These are phyloP conservation scores for Coemansia sp. DNA, from an alignment of 192 early-diverging fungal genomes.

Conservation along the genomic window DNA sequence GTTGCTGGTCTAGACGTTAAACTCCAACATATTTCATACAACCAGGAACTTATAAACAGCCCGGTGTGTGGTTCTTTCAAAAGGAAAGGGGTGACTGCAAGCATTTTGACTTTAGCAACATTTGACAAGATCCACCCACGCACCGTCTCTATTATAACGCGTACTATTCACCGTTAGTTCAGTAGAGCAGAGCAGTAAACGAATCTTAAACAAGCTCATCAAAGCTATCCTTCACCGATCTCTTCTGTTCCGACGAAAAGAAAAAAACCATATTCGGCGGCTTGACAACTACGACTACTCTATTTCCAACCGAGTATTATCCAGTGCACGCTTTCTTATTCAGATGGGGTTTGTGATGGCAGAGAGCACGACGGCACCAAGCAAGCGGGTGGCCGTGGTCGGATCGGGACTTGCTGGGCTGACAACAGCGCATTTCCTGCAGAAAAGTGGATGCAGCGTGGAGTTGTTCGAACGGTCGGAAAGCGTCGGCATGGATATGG, in stretches of 20 bases:
- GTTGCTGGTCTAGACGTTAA: no score
- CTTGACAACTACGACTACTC: neutral
- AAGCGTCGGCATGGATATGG: conserved; percentile 47
- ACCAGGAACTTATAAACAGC: no score
- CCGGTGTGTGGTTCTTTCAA: no score
- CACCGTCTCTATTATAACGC: neutral
- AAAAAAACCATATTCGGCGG: no score
- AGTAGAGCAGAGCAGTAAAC: neutral
- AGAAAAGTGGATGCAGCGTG: conserved; percentile 25
- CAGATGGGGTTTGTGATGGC: neutral
- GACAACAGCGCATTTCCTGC: conserved; percentile 44
- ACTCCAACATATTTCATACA: no score
- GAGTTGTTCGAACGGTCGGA: conserved; percentile 39
- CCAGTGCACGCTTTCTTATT: no score
- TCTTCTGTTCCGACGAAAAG: no score
- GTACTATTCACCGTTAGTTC: neutral
- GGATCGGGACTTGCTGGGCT: conserved; percentile 52
- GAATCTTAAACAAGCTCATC: no score
- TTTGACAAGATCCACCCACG: neutral
- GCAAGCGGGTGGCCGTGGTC: conserved; percentile 37
- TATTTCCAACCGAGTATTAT: no score
- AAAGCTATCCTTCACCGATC: no score
- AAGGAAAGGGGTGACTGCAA: no score
- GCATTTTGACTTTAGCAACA: no score
- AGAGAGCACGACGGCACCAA: conserved; percentile 2